Evolutionary conservation across 176 grass and related monocot species (phyloP).

Genomic region (Miscanthus lutarioriparius): DNA sequence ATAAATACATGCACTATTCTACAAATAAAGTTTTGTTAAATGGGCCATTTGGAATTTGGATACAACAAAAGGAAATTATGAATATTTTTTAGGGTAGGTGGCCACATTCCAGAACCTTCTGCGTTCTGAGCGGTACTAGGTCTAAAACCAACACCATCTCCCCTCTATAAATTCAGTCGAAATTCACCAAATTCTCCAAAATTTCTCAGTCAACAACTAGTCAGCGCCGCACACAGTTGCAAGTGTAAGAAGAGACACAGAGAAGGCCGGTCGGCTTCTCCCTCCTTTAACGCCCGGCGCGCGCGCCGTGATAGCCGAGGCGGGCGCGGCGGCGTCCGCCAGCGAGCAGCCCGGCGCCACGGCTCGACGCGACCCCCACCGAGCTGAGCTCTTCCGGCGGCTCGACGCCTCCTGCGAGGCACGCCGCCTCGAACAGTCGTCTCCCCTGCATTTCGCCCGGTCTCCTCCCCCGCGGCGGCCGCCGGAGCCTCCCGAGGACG

Average conservation of each 20-base stretch:
- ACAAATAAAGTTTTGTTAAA: too few species aligned
- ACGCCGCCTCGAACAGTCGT: background rate
- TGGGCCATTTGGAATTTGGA: too few species aligned
- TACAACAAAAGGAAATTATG: too few species aligned
- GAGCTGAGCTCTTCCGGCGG: constrained; percentile 23
- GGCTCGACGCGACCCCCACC: constrained; percentile 10
- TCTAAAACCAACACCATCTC: background rate
- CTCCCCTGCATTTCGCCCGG: background rate
- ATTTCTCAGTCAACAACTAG: background rate
- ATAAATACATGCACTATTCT: too few species aligned
- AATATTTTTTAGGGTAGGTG: background rate
- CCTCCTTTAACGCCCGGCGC: background rate
- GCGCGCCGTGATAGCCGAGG: background rate
- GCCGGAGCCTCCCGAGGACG: background rate
- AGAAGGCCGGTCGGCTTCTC: too few species aligned
- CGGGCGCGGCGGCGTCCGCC: background rate
- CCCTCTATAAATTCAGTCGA: background rate
- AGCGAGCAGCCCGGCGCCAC: background rate
- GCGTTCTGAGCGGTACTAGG: background rate
- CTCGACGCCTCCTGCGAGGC: background rate
- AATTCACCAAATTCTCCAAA: background rate
- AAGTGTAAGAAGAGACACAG: background rate
- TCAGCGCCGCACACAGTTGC: background rate
- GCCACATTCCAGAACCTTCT: background rate
- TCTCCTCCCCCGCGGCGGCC: background rate